phyloP scores from a whole-genome alignment of 805 yeast genomes.

The Jamesozyma lodderae region DNA sequence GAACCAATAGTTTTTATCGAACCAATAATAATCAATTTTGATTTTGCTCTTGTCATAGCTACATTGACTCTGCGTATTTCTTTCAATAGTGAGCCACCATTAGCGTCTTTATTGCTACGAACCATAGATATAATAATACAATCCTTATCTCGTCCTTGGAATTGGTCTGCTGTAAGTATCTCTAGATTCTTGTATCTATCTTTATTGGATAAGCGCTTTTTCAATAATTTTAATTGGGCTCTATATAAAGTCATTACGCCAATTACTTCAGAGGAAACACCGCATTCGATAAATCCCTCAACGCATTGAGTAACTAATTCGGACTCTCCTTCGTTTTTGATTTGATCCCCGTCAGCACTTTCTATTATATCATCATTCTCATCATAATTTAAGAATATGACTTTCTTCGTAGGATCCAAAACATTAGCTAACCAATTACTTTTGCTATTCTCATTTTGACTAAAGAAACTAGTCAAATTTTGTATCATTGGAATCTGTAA shows the following conservation, averaged over 20 bases:
- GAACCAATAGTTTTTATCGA: conserved; percentile 47
- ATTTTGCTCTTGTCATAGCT: conserved; percentile 83
- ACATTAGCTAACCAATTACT: conserved; percentile 48
- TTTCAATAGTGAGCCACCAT: conserved; percentile 67
- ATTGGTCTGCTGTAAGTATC: conserved; percentile 85
- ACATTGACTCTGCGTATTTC: conserved; percentile 94
- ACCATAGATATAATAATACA: conserved; percentile 86
- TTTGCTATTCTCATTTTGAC: background rate
- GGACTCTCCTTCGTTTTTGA: conserved; percentile 69
- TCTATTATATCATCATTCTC: conserved; percentile 36
- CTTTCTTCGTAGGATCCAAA: conserved; percentile 48
- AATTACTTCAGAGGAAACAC: conserved; percentile 49
- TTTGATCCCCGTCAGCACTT: conserved; percentile 60
- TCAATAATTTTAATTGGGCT: conserved; percentile 58
- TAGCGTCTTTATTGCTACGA: conserved; percentile 56
- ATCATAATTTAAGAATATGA: conserved; percentile 77
- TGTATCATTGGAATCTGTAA: conserved; percentile 34
- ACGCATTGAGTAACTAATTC: conserved; percentile 53
- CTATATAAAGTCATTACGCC: conserved; percentile 89
- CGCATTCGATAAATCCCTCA: conserved; percentile 46
- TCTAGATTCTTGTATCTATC: conserved; percentile 44
- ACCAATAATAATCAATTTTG: conserved; percentile 78
- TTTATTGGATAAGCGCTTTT: conserved; percentile 18
- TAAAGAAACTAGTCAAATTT: conserved; percentile 6
- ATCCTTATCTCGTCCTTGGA: conserved; percentile 93